phyloP scores from a whole-genome alignment of 495 filamentous ascomycete genomes.

The Cercophora samala region DNA sequence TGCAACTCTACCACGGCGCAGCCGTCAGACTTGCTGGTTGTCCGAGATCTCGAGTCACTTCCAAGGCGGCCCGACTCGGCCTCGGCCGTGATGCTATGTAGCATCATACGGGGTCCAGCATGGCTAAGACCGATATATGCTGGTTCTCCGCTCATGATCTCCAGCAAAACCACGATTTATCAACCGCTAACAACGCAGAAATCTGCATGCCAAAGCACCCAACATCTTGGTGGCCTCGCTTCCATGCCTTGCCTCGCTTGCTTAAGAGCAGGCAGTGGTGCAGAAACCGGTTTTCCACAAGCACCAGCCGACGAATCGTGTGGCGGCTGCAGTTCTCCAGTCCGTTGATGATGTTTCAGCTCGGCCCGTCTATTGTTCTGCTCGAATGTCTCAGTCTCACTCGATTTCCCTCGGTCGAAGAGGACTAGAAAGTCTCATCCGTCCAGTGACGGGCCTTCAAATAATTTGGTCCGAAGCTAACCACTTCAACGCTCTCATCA shows the following conservation, averaged over 20 bases:
- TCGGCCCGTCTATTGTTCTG: neutral
- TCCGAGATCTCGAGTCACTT: constrained; percentile 11
- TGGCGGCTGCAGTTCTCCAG: neutral
- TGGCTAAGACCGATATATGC: constrained; percentile 1
- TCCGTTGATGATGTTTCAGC: neutral
- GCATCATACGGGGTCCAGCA: neutral
- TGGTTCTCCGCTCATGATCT: constrained; percentile 1
- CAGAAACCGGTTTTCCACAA: neutral
- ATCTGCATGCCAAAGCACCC: neutral
- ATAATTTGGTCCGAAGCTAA: neutral
- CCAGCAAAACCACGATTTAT: neutral
- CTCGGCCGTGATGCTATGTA: constrained; percentile 4
- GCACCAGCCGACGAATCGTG: neutral
- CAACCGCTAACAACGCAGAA: neutral
- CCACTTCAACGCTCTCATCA: neutral
- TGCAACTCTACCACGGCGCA: neutral
- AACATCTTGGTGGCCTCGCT: neutral
- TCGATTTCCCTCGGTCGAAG: neutral
- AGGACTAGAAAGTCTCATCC: neutral
- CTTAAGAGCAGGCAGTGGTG: neutral
- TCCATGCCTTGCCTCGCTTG: neutral
- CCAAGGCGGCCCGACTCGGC: constrained; percentile 3
- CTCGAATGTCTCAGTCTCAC: neutral
- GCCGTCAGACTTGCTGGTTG: neutral
- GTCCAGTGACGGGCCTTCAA: neutral